Evolutionary conservation across 768 basidiomycete genomes (phyloP).

Genomic region (Mycena epipterygia): DNA sequence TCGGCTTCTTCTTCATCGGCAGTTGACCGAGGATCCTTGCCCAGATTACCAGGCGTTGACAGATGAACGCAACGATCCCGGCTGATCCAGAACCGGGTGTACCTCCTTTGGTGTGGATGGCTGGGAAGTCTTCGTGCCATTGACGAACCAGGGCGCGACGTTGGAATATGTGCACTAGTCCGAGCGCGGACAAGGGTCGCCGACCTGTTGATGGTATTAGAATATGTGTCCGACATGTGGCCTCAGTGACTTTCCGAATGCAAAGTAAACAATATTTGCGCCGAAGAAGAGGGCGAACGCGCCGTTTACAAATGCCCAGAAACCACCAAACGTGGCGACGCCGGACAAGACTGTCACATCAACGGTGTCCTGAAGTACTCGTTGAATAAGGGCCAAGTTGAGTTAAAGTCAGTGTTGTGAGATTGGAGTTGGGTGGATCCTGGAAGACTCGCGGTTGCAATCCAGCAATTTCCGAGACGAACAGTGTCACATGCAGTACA

Average conservation of each 20-base stretch:
- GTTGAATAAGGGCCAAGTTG: too few species aligned
- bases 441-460: too few species aligned
- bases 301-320: conserved; percentile 23
- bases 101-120: conserved; percentile 12
- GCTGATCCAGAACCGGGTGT: neutral
- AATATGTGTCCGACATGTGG: neutral
- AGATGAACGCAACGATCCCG: conserved; percentile 24
- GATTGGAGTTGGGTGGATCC: too few species aligned
- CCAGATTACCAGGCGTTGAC: too few species aligned
- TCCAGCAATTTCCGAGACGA: too few species aligned
- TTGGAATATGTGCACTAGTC: conserved; percentile 18
- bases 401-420: too few species aligned
- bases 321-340: conserved; percentile 4
- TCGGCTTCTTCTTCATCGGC: too few species aligned
- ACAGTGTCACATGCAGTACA: too few species aligned
- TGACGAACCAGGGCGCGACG: neutral
- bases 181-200: conserved; percentile 15
- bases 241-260: neutral
- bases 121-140: conserved; percentile 24
- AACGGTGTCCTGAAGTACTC: neutral
- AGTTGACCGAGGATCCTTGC: too few species aligned
- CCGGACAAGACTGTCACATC: neutral
- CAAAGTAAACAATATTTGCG: conserved; percentile 20
- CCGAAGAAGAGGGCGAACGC: conserved; percentile 15
- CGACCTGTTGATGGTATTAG: neutral